Evolutionary conservation across 352 stramenopile species (phyloP).

Genomic region (Phytophthora pluvialis): DNA sequence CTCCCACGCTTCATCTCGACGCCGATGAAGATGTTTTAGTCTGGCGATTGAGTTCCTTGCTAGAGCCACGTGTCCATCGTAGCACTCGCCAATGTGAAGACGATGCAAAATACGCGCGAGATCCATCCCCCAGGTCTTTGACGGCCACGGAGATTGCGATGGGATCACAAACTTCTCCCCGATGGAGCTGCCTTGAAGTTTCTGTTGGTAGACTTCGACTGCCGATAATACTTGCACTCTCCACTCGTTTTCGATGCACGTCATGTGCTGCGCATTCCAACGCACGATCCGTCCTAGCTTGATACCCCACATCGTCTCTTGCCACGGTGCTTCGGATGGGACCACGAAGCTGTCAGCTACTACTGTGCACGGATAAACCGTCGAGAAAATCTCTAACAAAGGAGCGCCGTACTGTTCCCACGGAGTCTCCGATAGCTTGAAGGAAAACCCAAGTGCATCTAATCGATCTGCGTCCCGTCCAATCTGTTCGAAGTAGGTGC

Average conservation of each 20-base stretch:
- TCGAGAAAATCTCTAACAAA: conserved; percentile 28
- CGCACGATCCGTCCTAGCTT: conserved; percentile 29
- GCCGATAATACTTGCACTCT: conserved; percentile 27
- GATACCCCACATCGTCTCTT: conserved; percentile 32
- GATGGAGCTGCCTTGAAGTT: conserved; percentile 11
- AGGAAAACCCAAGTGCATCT: conserved; percentile 24
- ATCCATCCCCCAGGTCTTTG: conserved; percentile 36
- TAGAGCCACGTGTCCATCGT: conserved; percentile 30
- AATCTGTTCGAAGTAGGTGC: conserved; percentile 33
- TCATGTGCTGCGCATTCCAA: conserved; percentile 34
- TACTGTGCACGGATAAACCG: conserved; percentile 15
- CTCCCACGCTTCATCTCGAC: conserved; percentile 32
- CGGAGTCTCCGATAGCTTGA: conserved; percentile 22
- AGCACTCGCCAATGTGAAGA: conserved; percentile 26
- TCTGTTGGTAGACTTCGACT: conserved; percentile 26
- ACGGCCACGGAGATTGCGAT: conserved; percentile 29
- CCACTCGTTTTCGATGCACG: conserved; percentile 28
- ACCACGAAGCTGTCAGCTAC: conserved; percentile 33
- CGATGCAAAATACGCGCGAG: conserved; percentile 27
- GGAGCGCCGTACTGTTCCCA: conserved; percentile 29
- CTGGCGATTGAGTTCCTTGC: conserved; percentile 15
- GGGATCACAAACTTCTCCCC: conserved; percentile 26
- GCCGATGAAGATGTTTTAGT: conserved; percentile 15
- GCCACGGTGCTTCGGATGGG: conserved; percentile 26
- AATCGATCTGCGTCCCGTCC: conserved; percentile 34